Conservation (phyloP, 805 yeast genomes). For the Kuraishia piskuri region DNA sequence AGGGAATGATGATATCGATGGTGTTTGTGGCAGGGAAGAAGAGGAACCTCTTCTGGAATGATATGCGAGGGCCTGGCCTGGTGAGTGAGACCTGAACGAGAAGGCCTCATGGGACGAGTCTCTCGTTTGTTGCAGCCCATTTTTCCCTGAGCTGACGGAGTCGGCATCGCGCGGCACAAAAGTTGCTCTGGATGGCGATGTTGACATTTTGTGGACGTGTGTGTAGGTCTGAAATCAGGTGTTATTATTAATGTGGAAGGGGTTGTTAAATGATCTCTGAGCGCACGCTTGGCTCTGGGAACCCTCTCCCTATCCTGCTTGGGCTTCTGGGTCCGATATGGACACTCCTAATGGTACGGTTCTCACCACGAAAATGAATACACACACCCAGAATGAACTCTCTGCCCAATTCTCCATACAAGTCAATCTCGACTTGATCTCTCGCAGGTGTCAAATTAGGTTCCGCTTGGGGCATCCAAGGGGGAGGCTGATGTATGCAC, state of each 20-base stretch:
- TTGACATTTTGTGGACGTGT: neutral
- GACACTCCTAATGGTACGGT: too few relatives aligned
- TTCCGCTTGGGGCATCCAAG: neutral
- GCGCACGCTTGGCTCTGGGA: too few relatives aligned
- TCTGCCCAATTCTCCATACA: neutral
- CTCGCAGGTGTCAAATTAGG: neutral
- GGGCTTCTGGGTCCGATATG: too few relatives aligned
- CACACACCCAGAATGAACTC: too few relatives aligned
- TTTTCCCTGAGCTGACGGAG: neutral
- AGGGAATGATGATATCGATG: neutral
- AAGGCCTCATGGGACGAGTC: neutral
- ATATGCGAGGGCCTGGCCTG: neutral
- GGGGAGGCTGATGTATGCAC: neutral
- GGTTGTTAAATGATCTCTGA: too few relatives aligned
- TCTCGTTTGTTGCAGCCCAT: neutral
- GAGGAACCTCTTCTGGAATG: neutral
- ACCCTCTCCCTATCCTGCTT: too few relatives aligned
- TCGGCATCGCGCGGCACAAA: neutral
- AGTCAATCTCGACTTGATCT: neutral
- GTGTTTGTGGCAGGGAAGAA: neutral
- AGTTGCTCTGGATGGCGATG: neutral
- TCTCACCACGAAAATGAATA: too few relatives aligned
- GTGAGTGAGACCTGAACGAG: neutral
- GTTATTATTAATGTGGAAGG: too few relatives aligned
- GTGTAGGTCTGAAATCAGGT: too few relatives aligned